Base-by-base conservation (phyloP, 2,329 filamentous ascomycete species). In the Emydomyces testavorans region DNA sequence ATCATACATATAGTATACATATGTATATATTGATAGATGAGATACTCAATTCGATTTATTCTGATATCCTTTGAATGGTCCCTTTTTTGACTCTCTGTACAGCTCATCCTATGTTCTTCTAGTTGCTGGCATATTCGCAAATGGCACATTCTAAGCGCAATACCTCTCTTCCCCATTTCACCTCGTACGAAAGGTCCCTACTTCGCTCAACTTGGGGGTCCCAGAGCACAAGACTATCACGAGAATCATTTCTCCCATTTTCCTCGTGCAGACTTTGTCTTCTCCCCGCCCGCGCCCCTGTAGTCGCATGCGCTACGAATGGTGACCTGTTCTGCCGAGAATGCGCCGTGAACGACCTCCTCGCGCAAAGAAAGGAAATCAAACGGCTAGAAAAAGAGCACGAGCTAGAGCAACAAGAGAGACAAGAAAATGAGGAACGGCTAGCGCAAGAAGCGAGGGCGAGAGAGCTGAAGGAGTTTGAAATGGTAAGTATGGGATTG, bases 261-360 rank as follows among this genome's bases (percentile, higher is more conserved):
- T 86, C 83, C 46, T 87, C 83, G 18, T 98, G 90, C 70, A 79
- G 82, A 46, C 75, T 98, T 23, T 98, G 90, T 61, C 80, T 96
- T 13, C 78, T 88, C 51, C 77, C 82, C 6, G 84, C 89, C 16
- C 78, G 82, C 24, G 79, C 87, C 39, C 89, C 92, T 0, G 88
- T 95, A 20, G 87, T 95, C 29, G 80, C 86, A 18, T 96, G 90
- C 65, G 71, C 77, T 2, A 66, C 67, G 2, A 77, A 81, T 54
- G 90, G 90, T 52, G 89, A 96, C 65, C 74, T 98, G 11, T 96
- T 96, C 70, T 98, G 90, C 65, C 81, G 87, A 57, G 92, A 96
- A 70, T 98, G 90, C 69, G 89, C 88, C 6, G 78, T 96, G 46
- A 81, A 74, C 56, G 94, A 96, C 59, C 80, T 98, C n/a, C 74